These are phyloP conservation scores for Castanea crenata DNA, from an alignment of 306 rosid species.

Conservation along the genomic window DNA sequence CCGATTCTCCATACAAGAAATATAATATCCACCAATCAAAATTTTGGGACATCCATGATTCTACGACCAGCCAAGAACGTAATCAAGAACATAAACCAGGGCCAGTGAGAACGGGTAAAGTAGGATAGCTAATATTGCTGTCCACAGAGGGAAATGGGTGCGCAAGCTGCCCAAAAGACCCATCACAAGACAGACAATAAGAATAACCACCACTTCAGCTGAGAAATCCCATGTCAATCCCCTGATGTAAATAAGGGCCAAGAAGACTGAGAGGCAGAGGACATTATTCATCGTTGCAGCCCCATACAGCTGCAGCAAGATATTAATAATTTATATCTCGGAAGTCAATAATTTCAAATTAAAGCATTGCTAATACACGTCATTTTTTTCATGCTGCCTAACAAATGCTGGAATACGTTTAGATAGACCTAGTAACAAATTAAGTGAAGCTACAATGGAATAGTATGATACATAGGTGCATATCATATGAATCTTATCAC, in stretches of 20 bases:
- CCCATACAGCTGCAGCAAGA: constrained; percentile 73
- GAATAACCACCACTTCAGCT: constrained; percentile 79
- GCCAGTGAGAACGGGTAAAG: constrained; percentile 86
- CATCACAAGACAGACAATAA: constrained; percentile 68
- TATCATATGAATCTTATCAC: not conserved
- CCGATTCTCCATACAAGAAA: not conserved
- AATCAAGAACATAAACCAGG: constrained; percentile 88
- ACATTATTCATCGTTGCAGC: constrained; percentile 92
- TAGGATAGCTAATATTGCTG: constrained; percentile 65
- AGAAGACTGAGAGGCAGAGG: constrained; percentile 83
- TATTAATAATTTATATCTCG: not conserved
- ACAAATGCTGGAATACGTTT: not conserved
- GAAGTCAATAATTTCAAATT: not conserved
- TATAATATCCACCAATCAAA: not conserved
- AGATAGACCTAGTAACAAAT: not conserved
- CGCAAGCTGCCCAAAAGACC: constrained; percentile 78
- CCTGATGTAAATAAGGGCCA: constrained; percentile 74
- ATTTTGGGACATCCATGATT: not conserved
- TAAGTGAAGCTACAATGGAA: not conserved
- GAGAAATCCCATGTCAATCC: constrained; percentile 93
- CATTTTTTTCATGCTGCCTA: not conserved
- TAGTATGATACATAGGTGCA: no score
- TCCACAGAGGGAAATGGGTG: constrained; percentile 89
- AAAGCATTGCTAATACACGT: not conserved
- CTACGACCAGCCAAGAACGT: constrained; percentile 82